These are phyloP conservation scores for Pyronema domesticum DNA, from an alignment of 495 filamentous ascomycete genomes.

Conservation along the genomic window DNA sequence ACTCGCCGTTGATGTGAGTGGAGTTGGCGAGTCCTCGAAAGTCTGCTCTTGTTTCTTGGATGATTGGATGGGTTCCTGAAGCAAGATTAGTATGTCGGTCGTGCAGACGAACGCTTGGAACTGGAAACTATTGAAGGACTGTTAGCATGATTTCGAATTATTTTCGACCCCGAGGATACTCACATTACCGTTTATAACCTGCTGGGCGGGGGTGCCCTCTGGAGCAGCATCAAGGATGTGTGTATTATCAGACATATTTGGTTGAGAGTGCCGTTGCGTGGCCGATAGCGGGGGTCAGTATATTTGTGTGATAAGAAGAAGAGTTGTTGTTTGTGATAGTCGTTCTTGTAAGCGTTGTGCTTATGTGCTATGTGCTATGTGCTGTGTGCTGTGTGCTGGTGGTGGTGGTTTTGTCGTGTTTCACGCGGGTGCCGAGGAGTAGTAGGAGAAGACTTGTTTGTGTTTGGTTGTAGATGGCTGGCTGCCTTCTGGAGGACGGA, in stretches of 20 bases:
- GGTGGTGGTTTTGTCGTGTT: too few species aligned
- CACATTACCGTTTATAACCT: conserved; percentile 21
- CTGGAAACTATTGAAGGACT: background rate
- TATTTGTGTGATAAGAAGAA: background rate
- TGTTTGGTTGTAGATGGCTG: too few species aligned
- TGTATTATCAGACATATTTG: conserved; percentile 6
- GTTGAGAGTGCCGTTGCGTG: background rate
- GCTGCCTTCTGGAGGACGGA: too few species aligned
- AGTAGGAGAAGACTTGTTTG: too few species aligned
- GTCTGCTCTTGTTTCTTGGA: conserved; percentile 19
- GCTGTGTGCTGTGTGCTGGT: too few species aligned
- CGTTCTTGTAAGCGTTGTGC: too few species aligned
- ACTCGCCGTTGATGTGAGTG: conserved; percentile 21
- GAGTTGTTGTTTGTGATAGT: too few species aligned
- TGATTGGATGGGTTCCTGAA: conserved; percentile 13
- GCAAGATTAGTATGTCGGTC: background rate
- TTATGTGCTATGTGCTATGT: too few species aligned
- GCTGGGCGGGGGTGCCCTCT: conserved; percentile 12
- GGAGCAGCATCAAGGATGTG: conserved; percentile 2
- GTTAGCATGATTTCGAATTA: background rate
- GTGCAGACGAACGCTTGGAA: background rate
- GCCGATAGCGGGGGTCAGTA: background rate
- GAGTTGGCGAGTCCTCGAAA: conserved; percentile 16
- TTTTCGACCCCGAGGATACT: background rate
- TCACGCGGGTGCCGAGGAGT: too few species aligned